Evolutionary conservation across 768 basidiomycete genomes (phyloP), one percentile per base, ranked within the genome.

Genomic region (Trametes maxima): DNA sequence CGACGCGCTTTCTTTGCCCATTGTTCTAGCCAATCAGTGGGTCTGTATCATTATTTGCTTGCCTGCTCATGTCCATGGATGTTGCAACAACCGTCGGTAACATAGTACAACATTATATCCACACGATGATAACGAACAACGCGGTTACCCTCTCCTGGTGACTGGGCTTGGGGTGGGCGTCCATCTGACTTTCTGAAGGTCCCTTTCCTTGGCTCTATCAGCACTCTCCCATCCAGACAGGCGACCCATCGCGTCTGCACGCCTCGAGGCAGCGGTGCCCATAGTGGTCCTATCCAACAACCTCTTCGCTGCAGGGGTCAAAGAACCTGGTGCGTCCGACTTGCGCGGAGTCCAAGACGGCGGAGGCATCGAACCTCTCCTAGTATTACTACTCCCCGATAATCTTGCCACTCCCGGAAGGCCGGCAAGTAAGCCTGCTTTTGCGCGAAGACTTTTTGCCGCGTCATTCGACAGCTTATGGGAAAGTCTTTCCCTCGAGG

Each of bases 251-350:
- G 80, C 85, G n/a, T 89, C 90, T 13, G 85, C 82, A 59, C 90
- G 80, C 66, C 84, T 80, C 24, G 79, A 68, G 13, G 84, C 87
- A 12, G 84, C 84, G 10, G 83, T 84, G 19, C 87, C 82, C 78
- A 85, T 78, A 0, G 89, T 85, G 7, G 85, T 87, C 67, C 89
- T 78, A 66, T 94, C 85, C 63, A 97, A 75, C 45, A 97, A 70
- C 62, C 87, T 78, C 70, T 80, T 83, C 24, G 86, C 95, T 25
- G 95, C 95, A n/a, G 94, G 94, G 0, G 94, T 95, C 64, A 96
- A 73, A 62, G 81, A 85, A 6, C 91, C 92, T 10, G 85, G 76
- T 44, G 86, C 88, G 46, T 89, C 86, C 16, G 86, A 82, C 65
- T 85, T 82, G 62, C 86, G 81, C 1, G 94, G 93, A 2, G 94